These are phyloP conservation scores for Solanum hybrid DNA, from an alignment of 305 asterid species.

Conservation along the genomic window DNA sequence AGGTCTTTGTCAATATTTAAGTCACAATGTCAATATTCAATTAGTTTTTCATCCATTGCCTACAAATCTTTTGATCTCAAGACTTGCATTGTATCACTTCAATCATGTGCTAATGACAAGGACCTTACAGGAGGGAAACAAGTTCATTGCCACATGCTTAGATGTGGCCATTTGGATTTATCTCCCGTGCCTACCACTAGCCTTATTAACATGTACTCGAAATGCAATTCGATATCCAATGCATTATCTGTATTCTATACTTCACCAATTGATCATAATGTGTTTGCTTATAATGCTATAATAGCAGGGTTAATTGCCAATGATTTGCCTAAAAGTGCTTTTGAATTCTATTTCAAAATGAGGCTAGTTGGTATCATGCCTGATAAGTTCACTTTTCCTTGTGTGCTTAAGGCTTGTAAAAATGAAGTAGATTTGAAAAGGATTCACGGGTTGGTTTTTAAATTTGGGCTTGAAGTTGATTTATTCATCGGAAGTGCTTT, in stretches of 20 bases:
- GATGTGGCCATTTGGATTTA: constrained; percentile 29
- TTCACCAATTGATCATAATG: constrained; percentile 37
- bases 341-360: constrained; percentile 42
- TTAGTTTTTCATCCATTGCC: constrained; percentile 25
- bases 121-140: constrained; percentile 37
- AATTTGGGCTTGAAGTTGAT: constrained; percentile 50
- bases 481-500: constrained; percentile 61
- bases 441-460: constrained; percentile 46
- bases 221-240: constrained; percentile 47
- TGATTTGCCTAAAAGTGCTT: constrained; percentile 30
- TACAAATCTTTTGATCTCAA: constrained; percentile 16
- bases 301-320: constrained; percentile 55
- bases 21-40: constrained; percentile 11
- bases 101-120: constrained; percentile 45
- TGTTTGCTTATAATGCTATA: constrained; percentile 57
- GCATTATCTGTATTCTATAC: constrained; percentile 49
- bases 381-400: constrained; percentile 70
- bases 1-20: background rate
- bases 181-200: constrained; percentile 67
- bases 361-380: constrained; percentile 43
- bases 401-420: constrained; percentile 61
- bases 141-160: constrained; percentile 52
- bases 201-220: constrained; percentile 85
- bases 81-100: constrained; percentile 45
- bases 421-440: constrained; percentile 31